Conservation (phyloP, 2,329 filamentous ascomycete species). For the Ophiobolus disseminans region DNA sequence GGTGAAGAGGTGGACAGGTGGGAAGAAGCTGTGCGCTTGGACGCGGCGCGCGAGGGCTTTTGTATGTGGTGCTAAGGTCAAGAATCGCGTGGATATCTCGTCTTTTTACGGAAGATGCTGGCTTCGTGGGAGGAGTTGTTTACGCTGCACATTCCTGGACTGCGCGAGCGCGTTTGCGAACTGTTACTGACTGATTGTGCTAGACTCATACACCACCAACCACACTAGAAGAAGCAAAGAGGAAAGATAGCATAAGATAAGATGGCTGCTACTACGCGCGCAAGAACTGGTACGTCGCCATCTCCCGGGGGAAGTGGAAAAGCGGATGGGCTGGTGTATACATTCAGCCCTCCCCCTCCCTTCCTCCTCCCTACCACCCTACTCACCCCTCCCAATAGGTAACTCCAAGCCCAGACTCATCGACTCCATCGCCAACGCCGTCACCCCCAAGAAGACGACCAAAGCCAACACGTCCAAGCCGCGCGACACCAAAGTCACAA, state of each 20-base stretch:
- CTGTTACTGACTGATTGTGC: too few species aligned
- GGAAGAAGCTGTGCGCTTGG: too few species aligned
- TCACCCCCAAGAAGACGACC: constrained; percentile 50
- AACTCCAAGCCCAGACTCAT: constrained; percentile 61
- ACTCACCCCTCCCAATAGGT: constrained; percentile 5
- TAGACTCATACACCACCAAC: not conserved
- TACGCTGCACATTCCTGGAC: too few species aligned
- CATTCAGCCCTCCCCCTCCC: constrained; percentile 42
- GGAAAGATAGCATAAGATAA: not conserved
- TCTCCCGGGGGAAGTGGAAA: too few species aligned
- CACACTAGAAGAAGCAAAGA: not conserved
- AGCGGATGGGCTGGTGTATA: too few species aligned
- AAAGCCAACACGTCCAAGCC: constrained; percentile 48
- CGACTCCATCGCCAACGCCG: constrained; percentile 56
- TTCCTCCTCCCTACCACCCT: not conserved
- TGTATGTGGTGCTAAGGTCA: not conserved
- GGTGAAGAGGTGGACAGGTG: too few species aligned
- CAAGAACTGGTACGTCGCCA: constrained; percentile 33
- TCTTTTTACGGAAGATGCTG: not conserved
- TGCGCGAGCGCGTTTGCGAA: too few species aligned
- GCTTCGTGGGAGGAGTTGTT: too few species aligned
- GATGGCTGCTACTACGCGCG: constrained; percentile 45
- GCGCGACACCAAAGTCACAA: constrained; percentile 47
- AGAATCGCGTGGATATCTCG: not conserved
- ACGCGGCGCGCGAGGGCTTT: not conserved